A percentile compares a stretch with the other conserved stretches of the same genome.
Conservation (phyloP, 2,329 filamentous ascomycete genomes). For the Trichothecium roseum region DNA sequence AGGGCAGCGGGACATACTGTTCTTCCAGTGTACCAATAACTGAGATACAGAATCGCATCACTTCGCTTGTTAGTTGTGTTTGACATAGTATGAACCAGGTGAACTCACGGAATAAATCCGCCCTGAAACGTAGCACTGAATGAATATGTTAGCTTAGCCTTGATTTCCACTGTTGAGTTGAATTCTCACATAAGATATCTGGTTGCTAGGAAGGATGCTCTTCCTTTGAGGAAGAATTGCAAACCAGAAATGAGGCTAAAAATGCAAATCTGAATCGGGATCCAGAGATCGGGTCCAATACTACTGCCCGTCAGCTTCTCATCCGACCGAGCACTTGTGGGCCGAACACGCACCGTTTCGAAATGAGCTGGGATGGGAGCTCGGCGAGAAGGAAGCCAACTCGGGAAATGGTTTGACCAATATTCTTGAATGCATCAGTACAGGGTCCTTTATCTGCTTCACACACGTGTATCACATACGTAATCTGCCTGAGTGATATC, state of each 20-base stretch:
- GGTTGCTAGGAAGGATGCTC: constrained; percentile 20
- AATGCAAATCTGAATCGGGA: constrained; percentile 33
- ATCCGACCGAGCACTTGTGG: constrained; percentile 6
- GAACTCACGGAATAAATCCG: constrained; percentile 48
- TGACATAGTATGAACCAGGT: not conserved
- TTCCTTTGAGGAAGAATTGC: constrained; percentile 20
- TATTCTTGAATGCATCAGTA: constrained; percentile 11
- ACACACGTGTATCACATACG: constrained; percentile 9
- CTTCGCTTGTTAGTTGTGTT: constrained; percentile 6
- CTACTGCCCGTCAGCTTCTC: constrained; percentile 2
- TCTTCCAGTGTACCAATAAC: constrained; percentile 59
- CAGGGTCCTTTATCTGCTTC: no score
- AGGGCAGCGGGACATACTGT: no score
- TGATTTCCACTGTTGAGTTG: not conserved
- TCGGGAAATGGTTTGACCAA: constrained; percentile 18
- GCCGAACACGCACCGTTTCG: constrained; percentile 22
- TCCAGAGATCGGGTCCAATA: constrained; percentile 36
- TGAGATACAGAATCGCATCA: constrained; percentile 47
- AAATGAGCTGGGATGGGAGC: constrained; percentile 40
- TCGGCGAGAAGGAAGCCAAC: constrained; percentile 39
- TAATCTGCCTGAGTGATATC: constrained; percentile 16
- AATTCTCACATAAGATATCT: constrained; percentile 20
- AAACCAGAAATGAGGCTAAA: constrained; percentile 22
- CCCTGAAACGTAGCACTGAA: constrained; percentile 28
- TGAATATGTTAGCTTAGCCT: not conserved